Base-by-base conservation (phyloP, 2,329 filamentous ascomycete species). In the Ramularia collo-cygni region DNA sequence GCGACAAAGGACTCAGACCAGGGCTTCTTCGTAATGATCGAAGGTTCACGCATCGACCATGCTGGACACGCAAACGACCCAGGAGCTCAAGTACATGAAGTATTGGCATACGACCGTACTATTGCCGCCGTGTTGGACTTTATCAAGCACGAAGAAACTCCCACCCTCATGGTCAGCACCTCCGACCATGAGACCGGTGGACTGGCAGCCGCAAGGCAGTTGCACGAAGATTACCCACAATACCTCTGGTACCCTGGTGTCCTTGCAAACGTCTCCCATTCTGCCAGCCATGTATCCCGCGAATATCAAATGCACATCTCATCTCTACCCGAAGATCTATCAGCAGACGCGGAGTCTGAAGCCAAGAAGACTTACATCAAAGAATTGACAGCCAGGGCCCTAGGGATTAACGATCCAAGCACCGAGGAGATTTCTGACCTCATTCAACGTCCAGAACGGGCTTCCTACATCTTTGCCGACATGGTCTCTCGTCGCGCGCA, bases 21-120 rank as follows among this genome's bases (percentile, higher is more conserved):
- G 64, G 92, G 92, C 4, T 98, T 96, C 71, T 98, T 98, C 66
- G 71, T 98, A 54, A 95, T 98, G 90, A 93, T 98, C 46, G 92
- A 98, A 64, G 92, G 89, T 4, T 94, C 86, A 55, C 76, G 92
- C 29, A 96, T 98, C 55, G 92, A 98, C 57, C 92, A 98, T 60
- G 90, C 92, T 3, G 92, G 88, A 35, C 73, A 75, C 50, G 69
- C 69, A 54, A 76, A 75, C 48, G 73, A 76, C 48, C 70, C 73
- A 3, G 70, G 68, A 13, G 71, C 70, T 12, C 73, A 76, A 50
- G 69, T 75, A 19, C 81, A 85, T 52, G 92, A 98, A 64, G 90
- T 98, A 1, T 71, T 96, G n/a, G 90, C 88, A 37, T 98, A 94
- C 56, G 92, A 98, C 70, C 79, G 76, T 62, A 75, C 92, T 1